A percentile compares a stretch with the other conserved stretches of the same genome.
These are phyloP conservation scores for Harringtonia aguacate DNA, from an alignment of 2,329 filamentous ascomycete genomes.

Conservation along the genomic window DNA sequence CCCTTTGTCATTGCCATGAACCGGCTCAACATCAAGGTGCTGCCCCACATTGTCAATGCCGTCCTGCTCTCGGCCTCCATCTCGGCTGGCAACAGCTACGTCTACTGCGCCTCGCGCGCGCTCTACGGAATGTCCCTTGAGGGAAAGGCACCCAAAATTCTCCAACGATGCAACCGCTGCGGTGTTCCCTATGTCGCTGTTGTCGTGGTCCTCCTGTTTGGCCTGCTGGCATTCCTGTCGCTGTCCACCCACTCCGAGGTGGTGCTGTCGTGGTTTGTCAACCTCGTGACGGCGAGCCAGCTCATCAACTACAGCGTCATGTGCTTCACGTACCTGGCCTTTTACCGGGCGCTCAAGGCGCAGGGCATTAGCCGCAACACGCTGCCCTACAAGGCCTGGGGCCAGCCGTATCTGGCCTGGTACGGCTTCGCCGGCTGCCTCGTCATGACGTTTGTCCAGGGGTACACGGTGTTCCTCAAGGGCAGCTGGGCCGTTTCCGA, in stretches of 20 bases:
- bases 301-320: slow-evolving; percentile 29
- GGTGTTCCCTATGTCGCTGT: no score
- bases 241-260: no score
- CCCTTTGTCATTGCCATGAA: slow-evolving; percentile 59
- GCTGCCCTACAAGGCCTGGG: slow-evolving; percentile 22
- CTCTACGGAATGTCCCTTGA: slow-evolving; percentile 46
- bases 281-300: no score
- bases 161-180: no score
- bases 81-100: slow-evolving; percentile 56
- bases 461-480: no score
- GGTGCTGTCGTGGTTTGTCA: no score
- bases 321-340: slow-evolving; percentile 24
- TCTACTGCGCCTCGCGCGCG: slow-evolving; percentile 47
- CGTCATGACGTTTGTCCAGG: no score
- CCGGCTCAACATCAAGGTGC: slow-evolving; percentile 53
- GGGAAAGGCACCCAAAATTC: no score
- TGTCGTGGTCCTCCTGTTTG: no score
- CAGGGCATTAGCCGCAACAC: slow-evolving; percentile 21
- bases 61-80: slow-evolving; percentile 62
- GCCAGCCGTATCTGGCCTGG: slow-evolving; percentile 50
- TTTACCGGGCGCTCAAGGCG: slow-evolving; percentile 22
- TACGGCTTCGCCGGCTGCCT: no score
- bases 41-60: slow-evolving; percentile 66
- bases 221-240: no score
- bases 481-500: no score